Evolutionary conservation across 2,329 filamentous ascomycete species (phyloP).

Genomic region (Penicillium nordicum): DNA sequence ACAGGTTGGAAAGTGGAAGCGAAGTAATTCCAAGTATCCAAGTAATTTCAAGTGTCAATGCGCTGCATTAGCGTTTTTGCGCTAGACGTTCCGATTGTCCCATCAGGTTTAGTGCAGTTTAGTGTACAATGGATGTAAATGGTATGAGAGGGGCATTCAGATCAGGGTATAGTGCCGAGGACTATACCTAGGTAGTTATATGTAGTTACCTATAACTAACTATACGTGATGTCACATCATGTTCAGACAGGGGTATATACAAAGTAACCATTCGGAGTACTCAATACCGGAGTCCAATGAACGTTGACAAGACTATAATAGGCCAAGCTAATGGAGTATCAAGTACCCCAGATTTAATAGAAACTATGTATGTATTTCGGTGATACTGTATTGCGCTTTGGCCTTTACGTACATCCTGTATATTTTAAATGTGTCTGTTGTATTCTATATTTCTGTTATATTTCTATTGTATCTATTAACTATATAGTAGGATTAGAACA

Average conservation of each 20-base stretch:
- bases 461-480: not conserved
- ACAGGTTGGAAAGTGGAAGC: not conserved
- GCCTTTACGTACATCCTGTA: no score
- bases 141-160: not conserved
- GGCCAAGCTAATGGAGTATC: not conserved
- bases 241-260: not conserved
- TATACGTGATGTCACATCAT: not conserved
- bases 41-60: not conserved
- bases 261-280: not conserved
- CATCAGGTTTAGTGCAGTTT: not conserved
- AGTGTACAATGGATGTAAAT: not conserved
- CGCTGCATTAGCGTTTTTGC: not conserved
- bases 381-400: not conserved
- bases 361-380: not conserved
- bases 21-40: not conserved
- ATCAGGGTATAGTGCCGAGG: not conserved
- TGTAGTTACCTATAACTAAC: not conserved
- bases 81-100: not conserved
- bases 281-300: not conserved
- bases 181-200: not conserved
- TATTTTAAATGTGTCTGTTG: not conserved
- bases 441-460: no score
- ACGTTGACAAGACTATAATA: not conserved
- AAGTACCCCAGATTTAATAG: not conserved
- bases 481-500: not conserved